Evolutionary conservation across 441 rosid genomes (phyloP), one percentile per base, ranked within the genome.

Genomic region (Sinapis alba): DNA sequence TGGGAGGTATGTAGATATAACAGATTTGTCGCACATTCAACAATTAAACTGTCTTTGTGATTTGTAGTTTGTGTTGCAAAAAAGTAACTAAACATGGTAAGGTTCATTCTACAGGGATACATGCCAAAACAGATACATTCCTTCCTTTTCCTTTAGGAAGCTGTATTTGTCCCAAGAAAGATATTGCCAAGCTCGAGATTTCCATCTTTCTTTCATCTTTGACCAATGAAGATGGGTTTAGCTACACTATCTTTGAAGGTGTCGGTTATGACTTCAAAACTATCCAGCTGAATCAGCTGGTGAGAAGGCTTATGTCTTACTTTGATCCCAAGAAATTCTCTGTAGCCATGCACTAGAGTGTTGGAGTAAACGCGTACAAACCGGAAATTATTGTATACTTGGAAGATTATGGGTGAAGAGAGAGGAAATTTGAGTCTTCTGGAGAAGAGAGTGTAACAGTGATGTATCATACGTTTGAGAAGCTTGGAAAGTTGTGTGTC

Each of bases 121-220:
- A 81, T 76, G 1, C 75, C 90, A 13, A 91, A 81, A 84, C 85
- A 16, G 89, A 90, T 28, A 69, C 69, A 53, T 91, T 90, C 81
- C 89, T 93, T 68, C 98, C 97, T 18, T 93, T 91, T 68, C 96
- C 97, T 69, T 90, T 83, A 60, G 98, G 98, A 72, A 86, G 90
- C 64, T 79, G 88, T 78, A 45, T 88, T 89, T 93, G 13, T 91
- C 94, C 16, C 90, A 86, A 82, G 32, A 28, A 28, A 28, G 7
- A 28, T 28, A 7, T 28, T 28, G 32, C 32, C 7, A 28, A 28
- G 32, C 87, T 93, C 18, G 96, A 93, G 76, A 87, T 93, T 34
- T 74, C 90, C 9, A 83, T 90, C 13, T 93, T 28, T 28, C 32
- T 28, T 28, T 6, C 7, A 28, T 28, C 32, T 38, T 11, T 80